These are phyloP conservation scores for Halophytophthora polymorphica DNA, from an alignment of 352 stramenopile genomes.

Conservation along the genomic window DNA sequence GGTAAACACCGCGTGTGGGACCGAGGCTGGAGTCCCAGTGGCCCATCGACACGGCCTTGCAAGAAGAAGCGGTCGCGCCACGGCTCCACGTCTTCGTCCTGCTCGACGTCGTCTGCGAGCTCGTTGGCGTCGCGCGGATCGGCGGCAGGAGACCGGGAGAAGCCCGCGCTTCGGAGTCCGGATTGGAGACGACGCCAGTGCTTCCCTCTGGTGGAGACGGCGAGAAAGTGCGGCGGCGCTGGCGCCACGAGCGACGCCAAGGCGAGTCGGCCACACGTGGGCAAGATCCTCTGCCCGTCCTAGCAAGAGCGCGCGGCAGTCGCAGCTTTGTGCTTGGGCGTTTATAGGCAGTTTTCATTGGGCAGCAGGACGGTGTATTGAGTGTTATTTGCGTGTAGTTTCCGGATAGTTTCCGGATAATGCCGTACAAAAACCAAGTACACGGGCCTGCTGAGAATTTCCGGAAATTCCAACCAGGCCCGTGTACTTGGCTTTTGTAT, in stretches of 20 bases:
- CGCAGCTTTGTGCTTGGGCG: neutral
- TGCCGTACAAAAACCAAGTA: too few species aligned
- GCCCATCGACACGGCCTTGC: conserved; percentile 24
- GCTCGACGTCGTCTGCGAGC: conserved; percentile 13
- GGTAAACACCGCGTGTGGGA: conserved; percentile 33
- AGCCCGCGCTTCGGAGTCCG: conserved; percentile 28
- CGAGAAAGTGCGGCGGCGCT: conserved; percentile 22
- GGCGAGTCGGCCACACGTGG: conserved; percentile 16
- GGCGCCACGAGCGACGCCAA: conserved; percentile 10
- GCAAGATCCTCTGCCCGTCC: conserved; percentile 32
- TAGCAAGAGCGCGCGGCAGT: conserved; percentile 4
- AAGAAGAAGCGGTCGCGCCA: conserved; percentile 68
- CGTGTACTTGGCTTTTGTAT: too few species aligned
- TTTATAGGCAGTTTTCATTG: neutral
- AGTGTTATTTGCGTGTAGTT: too few species aligned
- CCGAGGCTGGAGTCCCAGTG: conserved; percentile 23
- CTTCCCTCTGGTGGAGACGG: conserved; percentile 21
- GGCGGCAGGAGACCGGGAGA: conserved; percentile 30
- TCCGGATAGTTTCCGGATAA: too few species aligned
- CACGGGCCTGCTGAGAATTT: too few species aligned
- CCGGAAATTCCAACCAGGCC: too few species aligned
- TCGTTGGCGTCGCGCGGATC: conserved; percentile 25
- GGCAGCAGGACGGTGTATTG: too few species aligned
- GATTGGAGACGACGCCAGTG: conserved; percentile 28
- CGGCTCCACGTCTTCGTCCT: conserved; percentile 31